Evolutionary conservation across 2,329 filamentous ascomycete species (phyloP), one percentile per base, ranked within the genome.

Genomic region (Berkeleyomyces basicola): DNA sequence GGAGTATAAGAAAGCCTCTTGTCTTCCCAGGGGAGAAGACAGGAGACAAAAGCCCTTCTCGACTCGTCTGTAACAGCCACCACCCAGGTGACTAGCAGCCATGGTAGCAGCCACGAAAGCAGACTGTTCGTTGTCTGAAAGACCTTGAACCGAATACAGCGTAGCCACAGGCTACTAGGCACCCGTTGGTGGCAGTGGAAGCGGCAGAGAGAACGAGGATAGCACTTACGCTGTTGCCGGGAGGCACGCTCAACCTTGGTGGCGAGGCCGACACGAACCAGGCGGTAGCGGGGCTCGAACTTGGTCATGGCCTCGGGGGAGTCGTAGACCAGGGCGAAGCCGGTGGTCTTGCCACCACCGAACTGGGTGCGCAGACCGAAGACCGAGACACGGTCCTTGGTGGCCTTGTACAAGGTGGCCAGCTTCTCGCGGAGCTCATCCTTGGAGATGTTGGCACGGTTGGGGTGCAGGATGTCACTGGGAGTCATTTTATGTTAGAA

Each of bases 391-490:
- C 95, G 88, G 74, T 96, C 91, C 83, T 96, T 95, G 81, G 86
- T 86, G 78, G 90, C 87, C 87, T 97, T 97, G 90, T 99, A 99
- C 73, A 97, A 82, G 78, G 87, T 83, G 74, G 87, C 84, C 72
- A 99, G 86, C 85, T 96, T 97, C 75, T 84, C 83, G 72, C 91
- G 90, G 80, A 99, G 91, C 78, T 97, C 91, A 74, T 96, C 90
- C 85, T 97, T 97, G 82, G 90, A 90, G 81, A 99, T 93, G 82
- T 96, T 96, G 80, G 93, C 81, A 74, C 90, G 90, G 84, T 88
- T 88, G 77, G 93, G 93, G 86, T 99, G 93, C 79, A 99, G 92
- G 82, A 99, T 91, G 78, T 99, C 93, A 83, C 93, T 99, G 77
- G 64, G 60, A 49, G 66, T 62, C 66, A 61, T 65, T 66, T 65